Conservation (phyloP, 495 filamentous ascomycete genomes). For the Aspergillus biplanus region DNA sequence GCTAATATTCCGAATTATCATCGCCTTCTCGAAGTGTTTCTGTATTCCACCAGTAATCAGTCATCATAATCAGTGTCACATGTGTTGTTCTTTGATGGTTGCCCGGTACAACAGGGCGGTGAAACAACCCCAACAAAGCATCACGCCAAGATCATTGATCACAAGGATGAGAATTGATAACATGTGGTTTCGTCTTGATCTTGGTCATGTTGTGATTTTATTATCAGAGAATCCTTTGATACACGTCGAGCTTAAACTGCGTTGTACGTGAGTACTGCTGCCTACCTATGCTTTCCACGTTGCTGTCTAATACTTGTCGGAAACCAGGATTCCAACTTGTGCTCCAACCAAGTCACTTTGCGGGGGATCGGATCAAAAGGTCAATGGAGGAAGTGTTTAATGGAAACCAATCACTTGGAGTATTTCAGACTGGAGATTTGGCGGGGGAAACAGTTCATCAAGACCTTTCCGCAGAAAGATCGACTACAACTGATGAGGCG, state of each 20-base stretch:
- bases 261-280: no score
- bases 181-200: neutral
- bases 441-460: neutral
- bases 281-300: no score
- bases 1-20: no score
- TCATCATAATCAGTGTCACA: neutral
- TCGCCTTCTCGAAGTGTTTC: no score
- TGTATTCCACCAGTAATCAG: neutral
- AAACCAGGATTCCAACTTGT: neutral
- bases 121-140: conserved; percentile 16
- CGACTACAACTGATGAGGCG: conserved; percentile 1
- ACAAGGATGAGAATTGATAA: neutral
- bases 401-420: neutral
- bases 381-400: neutral
- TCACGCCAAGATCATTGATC: conserved; percentile 8
- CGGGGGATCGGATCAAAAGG: neutral
- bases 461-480: neutral
- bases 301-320: no score
- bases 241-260: no score
- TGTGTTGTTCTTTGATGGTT: conserved; percentile 21
- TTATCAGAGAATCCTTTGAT: no score
- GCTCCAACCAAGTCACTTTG: neutral
- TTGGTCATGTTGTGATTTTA: neutral
- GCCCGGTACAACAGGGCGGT: conserved; percentile 39
- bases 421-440: neutral